Evolutionary conservation across 306 rosid species (phyloP).

Genomic region (Echinosophora koreensis): DNA sequence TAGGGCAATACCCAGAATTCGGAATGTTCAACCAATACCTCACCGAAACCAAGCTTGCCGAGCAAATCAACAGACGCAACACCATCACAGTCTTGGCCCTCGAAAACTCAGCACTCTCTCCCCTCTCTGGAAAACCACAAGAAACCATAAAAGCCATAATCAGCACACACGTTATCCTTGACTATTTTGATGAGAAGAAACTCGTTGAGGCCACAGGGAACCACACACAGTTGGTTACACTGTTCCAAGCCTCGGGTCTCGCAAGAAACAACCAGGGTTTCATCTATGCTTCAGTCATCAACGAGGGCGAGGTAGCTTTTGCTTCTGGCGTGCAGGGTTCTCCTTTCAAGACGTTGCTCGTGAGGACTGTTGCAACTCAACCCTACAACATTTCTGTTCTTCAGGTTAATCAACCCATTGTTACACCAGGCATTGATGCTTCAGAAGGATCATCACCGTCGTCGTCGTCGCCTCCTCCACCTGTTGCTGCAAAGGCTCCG

Average conservation of each 20-base stretch:
- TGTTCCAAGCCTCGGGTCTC: constrained; percentile 53
- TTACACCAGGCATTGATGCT: constrained; percentile 51
- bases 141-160: constrained; percentile 50
- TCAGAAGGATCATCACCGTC: neutral
- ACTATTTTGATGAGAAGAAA: constrained; percentile 56
- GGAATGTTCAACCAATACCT: constrained; percentile 52
- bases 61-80: constrained; percentile 51
- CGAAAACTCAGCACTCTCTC: constrained; percentile 32
- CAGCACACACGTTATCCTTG: constrained; percentile 52
- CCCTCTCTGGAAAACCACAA: constrained; percentile 47
- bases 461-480: neutral
- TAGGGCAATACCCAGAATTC: constrained; percentile 47
- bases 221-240: constrained; percentile 46
- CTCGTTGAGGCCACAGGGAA: constrained; percentile 16
- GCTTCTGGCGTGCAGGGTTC: constrained; percentile 55
- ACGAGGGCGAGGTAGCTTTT: constrained; percentile 62
- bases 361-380: constrained; percentile 46
- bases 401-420: constrained; percentile 52
- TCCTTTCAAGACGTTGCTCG: constrained; percentile 31
- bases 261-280: constrained; percentile 56
- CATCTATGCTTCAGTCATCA: constrained; percentile 30
- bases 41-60: constrained; percentile 62
- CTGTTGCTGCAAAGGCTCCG: neutral
- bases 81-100: constrained; percentile 64
- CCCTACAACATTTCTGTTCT: constrained; percentile 60